Percentiles rank a stretch among this genome's conserved stretches.
These are phyloP conservation scores for Gamarada debralockiae DNA, from an alignment of 495 filamentous ascomycete genomes.

Conservation along the genomic window DNA sequence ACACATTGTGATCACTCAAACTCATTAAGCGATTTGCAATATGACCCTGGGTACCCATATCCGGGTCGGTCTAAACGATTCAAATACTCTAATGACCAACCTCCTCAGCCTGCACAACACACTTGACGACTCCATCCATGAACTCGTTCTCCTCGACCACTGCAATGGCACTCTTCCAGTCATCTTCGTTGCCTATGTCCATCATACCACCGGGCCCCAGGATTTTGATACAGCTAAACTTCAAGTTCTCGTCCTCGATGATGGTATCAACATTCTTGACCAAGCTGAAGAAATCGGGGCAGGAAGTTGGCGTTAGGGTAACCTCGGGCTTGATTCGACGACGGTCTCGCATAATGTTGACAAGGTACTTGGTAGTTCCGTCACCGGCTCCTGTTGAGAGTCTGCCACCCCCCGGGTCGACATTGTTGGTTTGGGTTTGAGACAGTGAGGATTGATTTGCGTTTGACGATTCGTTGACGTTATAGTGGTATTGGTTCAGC, in stretches of 20 bases:
- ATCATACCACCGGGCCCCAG: conserved; percentile 34
- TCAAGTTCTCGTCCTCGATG: conserved; percentile 10
- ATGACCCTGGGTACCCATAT: no score
- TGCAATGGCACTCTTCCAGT: conserved; percentile 41
- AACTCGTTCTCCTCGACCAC: conserved; percentile 43
- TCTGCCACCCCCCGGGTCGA: background rate
- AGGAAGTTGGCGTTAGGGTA: conserved; percentile 1
- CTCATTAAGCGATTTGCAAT: no score
- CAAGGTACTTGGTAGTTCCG: conserved; percentile 5
- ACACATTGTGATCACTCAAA: no score
- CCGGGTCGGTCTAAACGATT: no score
- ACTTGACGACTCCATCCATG: conserved; percentile 48
- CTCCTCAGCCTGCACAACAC: conserved; percentile 38
- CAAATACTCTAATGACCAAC: no score
- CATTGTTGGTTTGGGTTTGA: background rate
- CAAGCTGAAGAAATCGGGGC: conserved; percentile 16
- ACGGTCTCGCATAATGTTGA: conserved; percentile 8
- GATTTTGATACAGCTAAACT: conserved; percentile 16
- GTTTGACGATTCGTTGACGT: conserved; percentile 1
- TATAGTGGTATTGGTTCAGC: conserved; percentile 13
- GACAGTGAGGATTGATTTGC: background rate
- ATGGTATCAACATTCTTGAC: conserved; percentile 14
- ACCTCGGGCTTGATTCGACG: conserved; percentile 10
- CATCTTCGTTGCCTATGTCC: conserved; percentile 35
- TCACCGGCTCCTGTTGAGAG: background rate